A percentile compares a stretch with the other conserved stretches of the same genome.
Conservation (phyloP, 2,329 filamentous ascomycete genomes). For the Chaetoscypha palmicola region DNA sequence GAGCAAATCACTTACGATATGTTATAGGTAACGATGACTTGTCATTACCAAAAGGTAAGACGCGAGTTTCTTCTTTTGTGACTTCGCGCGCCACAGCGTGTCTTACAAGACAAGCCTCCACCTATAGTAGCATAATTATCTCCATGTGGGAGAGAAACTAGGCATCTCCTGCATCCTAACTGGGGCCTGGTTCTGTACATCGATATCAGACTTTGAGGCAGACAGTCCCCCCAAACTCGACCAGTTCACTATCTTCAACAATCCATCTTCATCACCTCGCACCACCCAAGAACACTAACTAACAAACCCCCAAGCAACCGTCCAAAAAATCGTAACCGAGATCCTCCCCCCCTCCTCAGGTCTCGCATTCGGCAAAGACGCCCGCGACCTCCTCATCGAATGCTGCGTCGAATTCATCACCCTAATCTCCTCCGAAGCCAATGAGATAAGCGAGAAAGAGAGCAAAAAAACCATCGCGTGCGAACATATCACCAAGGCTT, state of each 20-base stretch:
- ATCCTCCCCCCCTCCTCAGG: constrained; percentile 74
- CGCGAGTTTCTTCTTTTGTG: too few relatives aligned
- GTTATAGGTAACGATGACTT: constrained; percentile 52
- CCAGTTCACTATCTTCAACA: too few relatives aligned
- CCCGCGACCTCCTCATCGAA: constrained; percentile 90
- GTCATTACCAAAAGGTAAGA: constrained; percentile 59
- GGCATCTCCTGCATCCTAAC: too few relatives aligned
- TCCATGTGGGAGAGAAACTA: too few relatives aligned
- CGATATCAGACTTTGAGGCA: too few relatives aligned
- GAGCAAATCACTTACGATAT: neutral
- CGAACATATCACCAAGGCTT: constrained; percentile 92
- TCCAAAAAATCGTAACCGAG: constrained; percentile 86
- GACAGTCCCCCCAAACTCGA: neutral
- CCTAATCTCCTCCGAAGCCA: constrained; percentile 94
- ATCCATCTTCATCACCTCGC: neutral
- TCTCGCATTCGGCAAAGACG: constrained; percentile 88
- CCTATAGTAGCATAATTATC: too few relatives aligned
- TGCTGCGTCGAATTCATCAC: constrained; percentile 99
- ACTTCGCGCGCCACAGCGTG: too few relatives aligned
- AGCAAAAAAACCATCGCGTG: constrained; percentile 99
- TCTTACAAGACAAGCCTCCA: too few relatives aligned
- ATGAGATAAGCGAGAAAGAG: constrained; percentile 97
- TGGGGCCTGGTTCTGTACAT: too few relatives aligned
- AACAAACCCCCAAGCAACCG: constrained; percentile 43
- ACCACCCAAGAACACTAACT: neutral